A percentile compares a stretch with the other conserved stretches of the same genome.
Evolutionary conservation across 1,284 basidiomycete genomes (phyloP).

Genomic region (Chiua sp.): DNA sequence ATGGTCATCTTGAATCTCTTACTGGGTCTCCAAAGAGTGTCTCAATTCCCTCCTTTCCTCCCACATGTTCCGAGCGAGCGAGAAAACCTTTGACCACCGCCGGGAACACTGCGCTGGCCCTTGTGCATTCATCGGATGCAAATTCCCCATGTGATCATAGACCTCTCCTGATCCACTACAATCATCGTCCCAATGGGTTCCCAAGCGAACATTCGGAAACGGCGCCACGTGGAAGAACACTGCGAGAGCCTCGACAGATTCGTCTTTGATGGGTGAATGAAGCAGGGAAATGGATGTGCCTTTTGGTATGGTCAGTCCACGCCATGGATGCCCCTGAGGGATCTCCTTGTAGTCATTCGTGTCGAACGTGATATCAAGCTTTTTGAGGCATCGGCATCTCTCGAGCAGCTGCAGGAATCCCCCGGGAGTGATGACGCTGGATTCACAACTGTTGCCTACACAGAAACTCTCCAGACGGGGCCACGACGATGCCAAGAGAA

Average conservation of each 20-base stretch:
- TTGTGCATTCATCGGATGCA: too few relatives aligned
- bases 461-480: constrained; percentile 8
- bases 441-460: background rate
- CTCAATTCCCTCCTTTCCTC: constrained; percentile 9
- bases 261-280: constrained; percentile 13
- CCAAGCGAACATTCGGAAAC: constrained; percentile 3
- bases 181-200: constrained; percentile 1
- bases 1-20: too few relatives aligned
- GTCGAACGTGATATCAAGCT: constrained; percentile 11
- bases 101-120: too few relatives aligned
- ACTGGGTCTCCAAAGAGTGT: background rate
- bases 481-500: constrained; percentile 25
- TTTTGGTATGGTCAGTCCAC: constrained; percentile 5
- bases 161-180: background rate
- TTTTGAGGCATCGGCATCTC: constrained; percentile 14
- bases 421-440: constrained; percentile 14
- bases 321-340: constrained; percentile 16
- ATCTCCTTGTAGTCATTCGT: constrained; percentile 16
- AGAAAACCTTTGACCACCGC: constrained; percentile 7
- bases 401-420: constrained; percentile 22
- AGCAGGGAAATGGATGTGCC: background rate
- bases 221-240: constrained; percentile 20
- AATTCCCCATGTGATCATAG: background rate
- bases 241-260: constrained; percentile 18
- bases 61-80: constrained; percentile 8